phyloP scores from a whole-genome alignment of 768 basidiomycete genomes.

The Leucosporidium scottii region DNA sequence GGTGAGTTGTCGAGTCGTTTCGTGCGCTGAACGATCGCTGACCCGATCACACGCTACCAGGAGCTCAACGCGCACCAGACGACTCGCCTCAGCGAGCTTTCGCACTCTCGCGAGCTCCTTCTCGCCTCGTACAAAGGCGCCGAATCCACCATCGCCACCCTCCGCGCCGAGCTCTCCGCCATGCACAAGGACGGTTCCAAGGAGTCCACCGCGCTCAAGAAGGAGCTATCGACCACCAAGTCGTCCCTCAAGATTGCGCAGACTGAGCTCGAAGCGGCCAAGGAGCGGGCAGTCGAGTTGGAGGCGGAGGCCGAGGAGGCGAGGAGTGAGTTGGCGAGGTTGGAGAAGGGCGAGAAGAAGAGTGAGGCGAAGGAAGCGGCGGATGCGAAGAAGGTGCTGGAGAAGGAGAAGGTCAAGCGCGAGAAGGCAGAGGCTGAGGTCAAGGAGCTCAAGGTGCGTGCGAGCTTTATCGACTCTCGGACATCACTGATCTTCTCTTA shows the following conservation, averaged over 20 bases:
- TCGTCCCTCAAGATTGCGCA: neutral
- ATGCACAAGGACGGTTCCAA: neutral
- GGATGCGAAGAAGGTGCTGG: slow-evolving; percentile 10
- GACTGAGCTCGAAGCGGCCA: neutral
- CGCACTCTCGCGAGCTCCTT: slow-evolving; percentile 16
- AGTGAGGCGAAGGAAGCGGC: neutral
- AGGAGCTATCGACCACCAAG: neutral
- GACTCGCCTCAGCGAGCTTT: slow-evolving; percentile 1
- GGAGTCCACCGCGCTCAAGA: neutral
- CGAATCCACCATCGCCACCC: slow-evolving; percentile 13
- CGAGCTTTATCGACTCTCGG: neutral
- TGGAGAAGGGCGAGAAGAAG: slow-evolving; percentile 8
- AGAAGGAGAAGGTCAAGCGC: slow-evolving; percentile 12
- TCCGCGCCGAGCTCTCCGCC: slow-evolving; percentile 18
- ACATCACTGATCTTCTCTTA: neutral
- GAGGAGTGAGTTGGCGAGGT: neutral
- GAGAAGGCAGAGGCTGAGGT: slow-evolving; percentile 11
- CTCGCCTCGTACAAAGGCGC: slow-evolving; percentile 15
- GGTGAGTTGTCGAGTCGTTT: slow-evolving; percentile 1
- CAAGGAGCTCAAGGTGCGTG: slow-evolving; percentile 31
- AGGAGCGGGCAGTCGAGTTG: slow-evolving; percentile 4
- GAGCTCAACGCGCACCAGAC: neutral
- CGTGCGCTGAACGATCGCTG: neutral
- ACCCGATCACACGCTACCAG: neutral
- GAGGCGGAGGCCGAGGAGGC: slow-evolving; percentile 10